These are phyloP conservation scores for Bidens hawaiensis DNA, from an alignment of 140 eudicot species.

Conservation along the genomic window DNA sequence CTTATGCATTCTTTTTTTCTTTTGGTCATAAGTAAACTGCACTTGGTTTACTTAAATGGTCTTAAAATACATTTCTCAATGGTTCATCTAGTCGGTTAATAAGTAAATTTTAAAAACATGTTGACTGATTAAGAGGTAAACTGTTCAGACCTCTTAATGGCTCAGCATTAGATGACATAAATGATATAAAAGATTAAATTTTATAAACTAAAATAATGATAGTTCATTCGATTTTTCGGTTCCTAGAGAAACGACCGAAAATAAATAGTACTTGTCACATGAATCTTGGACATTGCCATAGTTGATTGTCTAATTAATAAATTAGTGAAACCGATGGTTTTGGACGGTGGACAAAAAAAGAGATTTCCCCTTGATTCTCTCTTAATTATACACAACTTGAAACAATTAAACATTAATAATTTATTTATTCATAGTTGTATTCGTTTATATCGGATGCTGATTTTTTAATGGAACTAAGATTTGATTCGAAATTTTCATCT, in stretches of 20 bases:
- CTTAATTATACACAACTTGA: constrained; percentile 11
- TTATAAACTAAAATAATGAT: background rate
- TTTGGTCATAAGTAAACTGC: too few species aligned
- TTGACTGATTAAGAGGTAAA: too few species aligned
- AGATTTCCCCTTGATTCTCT: constrained; percentile 1
- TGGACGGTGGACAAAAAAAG: constrained; percentile 10
- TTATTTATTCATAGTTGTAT: constrained; percentile 4
- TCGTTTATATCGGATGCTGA: background rate
- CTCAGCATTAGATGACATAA: too few species aligned
- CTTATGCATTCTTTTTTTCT: too few species aligned
- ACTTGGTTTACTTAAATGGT: too few species aligned
- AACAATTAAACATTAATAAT: constrained; percentile 12
- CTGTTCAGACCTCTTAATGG: too few species aligned
- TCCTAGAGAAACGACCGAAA: background rate
- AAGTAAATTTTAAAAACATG: too few species aligned
- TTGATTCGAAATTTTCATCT: background rate
- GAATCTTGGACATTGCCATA: constrained; percentile 10
- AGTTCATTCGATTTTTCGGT: background rate
- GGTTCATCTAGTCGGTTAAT: too few species aligned
- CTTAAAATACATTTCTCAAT: too few species aligned
- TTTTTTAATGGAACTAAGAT: background rate
- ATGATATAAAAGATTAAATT: too few species aligned
- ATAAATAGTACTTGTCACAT: constrained; percentile 7
- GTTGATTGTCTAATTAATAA: background rate
- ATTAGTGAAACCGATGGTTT: constrained; percentile 12